Conservation (phyloP, 164 flowering plant genomes). For the Berberis thunbergii region DNA sequence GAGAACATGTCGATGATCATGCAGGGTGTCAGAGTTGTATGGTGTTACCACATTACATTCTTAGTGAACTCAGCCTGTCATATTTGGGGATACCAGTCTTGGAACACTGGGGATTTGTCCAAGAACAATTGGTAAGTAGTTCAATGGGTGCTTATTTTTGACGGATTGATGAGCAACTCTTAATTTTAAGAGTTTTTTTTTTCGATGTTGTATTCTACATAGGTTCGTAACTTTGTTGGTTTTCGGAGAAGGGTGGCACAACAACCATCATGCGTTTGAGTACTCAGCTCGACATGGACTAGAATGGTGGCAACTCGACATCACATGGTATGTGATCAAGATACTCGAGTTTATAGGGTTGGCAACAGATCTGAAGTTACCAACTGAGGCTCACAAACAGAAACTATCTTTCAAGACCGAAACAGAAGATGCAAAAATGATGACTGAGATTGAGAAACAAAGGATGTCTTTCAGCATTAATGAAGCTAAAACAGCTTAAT, state of each 20-base stretch:
- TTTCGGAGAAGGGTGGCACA: slow-evolving; percentile 93
- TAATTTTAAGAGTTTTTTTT: not conserved
- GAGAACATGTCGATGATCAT: not conserved
- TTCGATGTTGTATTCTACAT: not conserved
- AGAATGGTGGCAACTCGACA: slow-evolving; percentile 82
- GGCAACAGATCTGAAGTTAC: slow-evolving; percentile 69
- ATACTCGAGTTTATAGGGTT: slow-evolving; percentile 52
- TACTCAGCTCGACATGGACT: slow-evolving; percentile 73
- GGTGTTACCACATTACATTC: slow-evolving; percentile 70
- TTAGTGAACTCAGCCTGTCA: slow-evolving; percentile 81
- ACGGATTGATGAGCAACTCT: not conserved
- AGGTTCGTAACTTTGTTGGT: slow-evolving; percentile 77
- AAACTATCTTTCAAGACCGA: not conserved
- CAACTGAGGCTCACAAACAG: slow-evolving; percentile 40
- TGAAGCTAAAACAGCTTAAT: too few species aligned
- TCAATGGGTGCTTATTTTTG: not conserved
- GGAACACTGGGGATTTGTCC: slow-evolving; percentile 78
- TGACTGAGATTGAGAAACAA: too few species aligned
- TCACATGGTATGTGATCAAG: slow-evolving; percentile 60
- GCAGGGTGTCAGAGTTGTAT: slow-evolving; percentile 65
- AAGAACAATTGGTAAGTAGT: slow-evolving; percentile 62
- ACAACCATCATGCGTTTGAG: slow-evolving; percentile 84
- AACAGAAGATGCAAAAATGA: not conserved
- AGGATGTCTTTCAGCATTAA: too few species aligned
- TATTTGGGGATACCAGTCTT: slow-evolving; percentile 66